A percentile compares a stretch with the other conserved stretches of the same genome.
phyloP scores from a whole-genome alignment of 495 filamentous ascomycete genomes.

The Neurospora tetrasperma region DNA sequence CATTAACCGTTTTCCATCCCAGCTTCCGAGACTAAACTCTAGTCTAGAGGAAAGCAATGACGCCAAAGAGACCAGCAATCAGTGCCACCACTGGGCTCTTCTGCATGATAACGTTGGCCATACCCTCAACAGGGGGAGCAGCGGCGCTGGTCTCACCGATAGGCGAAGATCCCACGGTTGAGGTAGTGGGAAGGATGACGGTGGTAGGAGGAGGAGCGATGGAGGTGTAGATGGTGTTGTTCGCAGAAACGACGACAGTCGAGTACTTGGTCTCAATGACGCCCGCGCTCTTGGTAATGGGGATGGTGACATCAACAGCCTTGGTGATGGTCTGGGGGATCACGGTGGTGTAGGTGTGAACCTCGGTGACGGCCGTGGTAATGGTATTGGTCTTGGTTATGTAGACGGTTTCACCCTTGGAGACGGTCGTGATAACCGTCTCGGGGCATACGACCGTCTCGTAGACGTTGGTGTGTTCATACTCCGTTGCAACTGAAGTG shows the following conservation, averaged over 20 bases:
- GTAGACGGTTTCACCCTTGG: constrained; percentile 28
- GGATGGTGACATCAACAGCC: constrained; percentile 25
- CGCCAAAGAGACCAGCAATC: constrained; percentile 27
- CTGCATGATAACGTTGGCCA: constrained; percentile 12
- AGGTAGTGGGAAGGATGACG: constrained; percentile 22
- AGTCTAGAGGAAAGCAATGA: constrained; percentile 28
- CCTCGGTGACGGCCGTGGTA: constrained; percentile 23
- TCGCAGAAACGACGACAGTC: constrained; percentile 15
- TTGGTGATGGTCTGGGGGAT: constrained; percentile 29
- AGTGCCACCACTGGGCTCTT: constrained; percentile 23
- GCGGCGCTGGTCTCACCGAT: constrained; percentile 3
- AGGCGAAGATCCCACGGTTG: constrained; percentile 3
- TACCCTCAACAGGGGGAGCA: constrained; percentile 15
- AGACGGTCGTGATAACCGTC: constrained; percentile 32
- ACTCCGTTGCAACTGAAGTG: constrained; percentile 26
- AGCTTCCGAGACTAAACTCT: constrained; percentile 4
- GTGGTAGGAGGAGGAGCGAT: constrained; percentile 14
- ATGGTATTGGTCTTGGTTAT: constrained; percentile 35
- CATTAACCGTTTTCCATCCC: neutral
- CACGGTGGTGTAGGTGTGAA: constrained; percentile 24
- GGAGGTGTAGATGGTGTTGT: constrained; percentile 13
- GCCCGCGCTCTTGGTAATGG: constrained; percentile 19
- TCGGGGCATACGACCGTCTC: constrained; percentile 34
- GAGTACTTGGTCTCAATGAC: constrained; percentile 22
- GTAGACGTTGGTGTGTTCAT: constrained; percentile 31